phyloP scores from a whole-genome alignment of 2,329 filamentous ascomycete genomes.

The Penicillium glabrum region DNA sequence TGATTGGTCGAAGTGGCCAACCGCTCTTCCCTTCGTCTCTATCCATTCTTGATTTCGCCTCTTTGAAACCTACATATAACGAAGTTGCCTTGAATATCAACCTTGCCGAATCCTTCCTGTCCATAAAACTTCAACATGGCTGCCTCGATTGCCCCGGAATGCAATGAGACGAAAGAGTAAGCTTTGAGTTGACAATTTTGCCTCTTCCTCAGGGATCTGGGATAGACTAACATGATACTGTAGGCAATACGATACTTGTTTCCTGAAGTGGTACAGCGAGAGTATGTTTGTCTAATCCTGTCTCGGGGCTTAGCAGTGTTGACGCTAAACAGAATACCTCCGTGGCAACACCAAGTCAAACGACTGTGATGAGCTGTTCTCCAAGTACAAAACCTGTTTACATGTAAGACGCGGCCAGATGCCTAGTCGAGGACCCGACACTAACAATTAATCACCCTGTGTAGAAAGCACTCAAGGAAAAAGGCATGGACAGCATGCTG shows the following conservation, averaged over 20 bases:
- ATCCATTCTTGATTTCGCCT: neutral
- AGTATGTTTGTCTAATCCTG: slow-evolving; percentile 55
- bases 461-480: slow-evolving; percentile 80
- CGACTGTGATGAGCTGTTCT: slow-evolving; percentile 84
- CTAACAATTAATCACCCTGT: neutral
- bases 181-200: slow-evolving; percentile 29
- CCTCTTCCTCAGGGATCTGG: slow-evolving; percentile 6
- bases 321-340: slow-evolving; percentile 70
- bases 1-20: slow-evolving; percentile 13
- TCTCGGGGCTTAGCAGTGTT: slow-evolving; percentile 8
- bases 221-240: neutral
- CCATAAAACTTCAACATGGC: slow-evolving; percentile 63
- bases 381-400: slow-evolving; percentile 83
- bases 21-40: slow-evolving; percentile 2
- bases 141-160: slow-evolving; percentile 89
- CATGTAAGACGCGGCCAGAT: slow-evolving; percentile 56
- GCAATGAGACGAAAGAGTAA: slow-evolving; percentile 94
- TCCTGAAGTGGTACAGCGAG: slow-evolving; percentile 99
- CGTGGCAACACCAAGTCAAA: slow-evolving; percentile 78
- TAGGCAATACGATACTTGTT: slow-evolving; percentile 94
- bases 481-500: slow-evolving; percentile 89
- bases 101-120: neutral
- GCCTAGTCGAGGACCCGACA: neutral
- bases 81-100: neutral
- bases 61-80: neutral